These are phyloP conservation scores for Ascochyta lentis DNA, from an alignment of 2,329 filamentous ascomycete genomes.

Conservation along the genomic window DNA sequence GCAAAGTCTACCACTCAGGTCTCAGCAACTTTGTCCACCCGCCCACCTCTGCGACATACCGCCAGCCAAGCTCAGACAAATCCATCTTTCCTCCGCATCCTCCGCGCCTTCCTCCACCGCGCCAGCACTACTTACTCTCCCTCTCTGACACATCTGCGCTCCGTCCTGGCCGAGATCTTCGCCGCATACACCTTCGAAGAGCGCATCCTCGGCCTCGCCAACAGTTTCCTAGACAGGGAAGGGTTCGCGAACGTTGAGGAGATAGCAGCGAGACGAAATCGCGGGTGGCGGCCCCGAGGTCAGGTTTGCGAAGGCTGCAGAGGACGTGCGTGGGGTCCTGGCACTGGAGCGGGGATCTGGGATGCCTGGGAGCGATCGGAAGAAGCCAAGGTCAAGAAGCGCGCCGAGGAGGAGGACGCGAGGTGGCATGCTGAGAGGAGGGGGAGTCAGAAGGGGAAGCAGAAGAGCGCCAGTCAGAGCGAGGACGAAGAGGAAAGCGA, in stretches of 20 bases:
- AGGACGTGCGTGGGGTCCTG: conserved; percentile 85
- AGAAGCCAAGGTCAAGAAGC: conserved; percentile 46
- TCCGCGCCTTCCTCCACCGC: conserved; percentile 85
- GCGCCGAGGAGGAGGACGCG: conserved; percentile 46
- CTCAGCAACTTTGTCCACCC: conserved; percentile 14
- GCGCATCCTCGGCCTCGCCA: conserved; percentile 83
- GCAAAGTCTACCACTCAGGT: conserved; percentile 26
- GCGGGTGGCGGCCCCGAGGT: conserved; percentile 86
- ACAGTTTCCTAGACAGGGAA: conserved; percentile 84
- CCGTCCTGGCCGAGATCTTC: conserved; percentile 87
- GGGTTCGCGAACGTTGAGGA: conserved; percentile 83
- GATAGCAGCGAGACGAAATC: conserved; percentile 75
- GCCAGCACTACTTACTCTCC: conserved; percentile 78
- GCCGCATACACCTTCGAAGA: conserved; percentile 95
- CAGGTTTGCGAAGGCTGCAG: conserved; percentile 89
- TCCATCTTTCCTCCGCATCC: conserved; percentile 83
- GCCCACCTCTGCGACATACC: conserved; percentile 33
- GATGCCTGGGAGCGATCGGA: conserved; percentile 72
- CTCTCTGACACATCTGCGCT: conserved; percentile 83
- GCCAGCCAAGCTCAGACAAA: conserved; percentile 53
- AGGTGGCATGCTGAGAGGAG: conserved; percentile 32
- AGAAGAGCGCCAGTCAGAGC: conserved; percentile 41
- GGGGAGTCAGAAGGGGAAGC: conserved; percentile 59
- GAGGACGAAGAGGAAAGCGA: conserved; percentile 24
- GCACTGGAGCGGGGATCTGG: conserved; percentile 77